phyloP scores from a whole-genome alignment of 371 early-diverging fungal species.

The Mucor mucedo region DNA sequence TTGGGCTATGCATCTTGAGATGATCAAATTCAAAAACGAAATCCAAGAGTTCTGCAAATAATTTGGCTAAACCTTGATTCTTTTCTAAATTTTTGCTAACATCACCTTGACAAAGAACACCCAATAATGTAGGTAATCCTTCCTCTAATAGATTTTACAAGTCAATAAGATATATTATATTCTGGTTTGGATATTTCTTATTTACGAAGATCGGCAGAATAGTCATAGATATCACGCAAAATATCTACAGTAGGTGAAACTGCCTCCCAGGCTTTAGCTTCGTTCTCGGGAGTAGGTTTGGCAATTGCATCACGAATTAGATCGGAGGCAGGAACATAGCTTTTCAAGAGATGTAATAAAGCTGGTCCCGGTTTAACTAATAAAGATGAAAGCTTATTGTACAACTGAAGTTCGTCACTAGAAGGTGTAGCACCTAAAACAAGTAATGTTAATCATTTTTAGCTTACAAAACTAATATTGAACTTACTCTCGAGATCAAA shows the following conservation, averaged over 20 bases:
- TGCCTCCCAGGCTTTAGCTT: constrained; percentile 85
- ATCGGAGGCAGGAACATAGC: constrained; percentile 53
- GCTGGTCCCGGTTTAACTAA: constrained; percentile 53
- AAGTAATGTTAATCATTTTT: background rate
- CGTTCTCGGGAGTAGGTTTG: constrained; percentile 77
- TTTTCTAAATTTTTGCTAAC: constrained; percentile 69
- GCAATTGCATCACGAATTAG: constrained; percentile 77
- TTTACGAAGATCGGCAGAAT: constrained; percentile 72
- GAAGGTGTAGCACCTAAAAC: constrained; percentile 58
- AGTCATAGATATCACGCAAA: constrained; percentile 80
- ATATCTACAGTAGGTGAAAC: constrained; percentile 79
- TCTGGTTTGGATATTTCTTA: too few relatives aligned
- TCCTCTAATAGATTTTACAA: constrained; percentile 8
- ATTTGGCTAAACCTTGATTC: constrained; percentile 78
- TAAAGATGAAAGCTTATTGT: constrained; percentile 49
- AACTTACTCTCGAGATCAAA: constrained; percentile 55
- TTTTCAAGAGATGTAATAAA: constrained; percentile 53
- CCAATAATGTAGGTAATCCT: constrained; percentile 22
- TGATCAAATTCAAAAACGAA: constrained; percentile 87
- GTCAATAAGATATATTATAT: too few relatives aligned
- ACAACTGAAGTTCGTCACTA: constrained; percentile 55
- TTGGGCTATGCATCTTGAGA: constrained; percentile 80
- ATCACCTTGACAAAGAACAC: constrained; percentile 75
- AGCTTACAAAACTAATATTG: background rate
- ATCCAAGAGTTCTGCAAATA: constrained; percentile 82